Conservation (phyloP, 73 alveolate species). For the Symbiodinium natans region DNA sequence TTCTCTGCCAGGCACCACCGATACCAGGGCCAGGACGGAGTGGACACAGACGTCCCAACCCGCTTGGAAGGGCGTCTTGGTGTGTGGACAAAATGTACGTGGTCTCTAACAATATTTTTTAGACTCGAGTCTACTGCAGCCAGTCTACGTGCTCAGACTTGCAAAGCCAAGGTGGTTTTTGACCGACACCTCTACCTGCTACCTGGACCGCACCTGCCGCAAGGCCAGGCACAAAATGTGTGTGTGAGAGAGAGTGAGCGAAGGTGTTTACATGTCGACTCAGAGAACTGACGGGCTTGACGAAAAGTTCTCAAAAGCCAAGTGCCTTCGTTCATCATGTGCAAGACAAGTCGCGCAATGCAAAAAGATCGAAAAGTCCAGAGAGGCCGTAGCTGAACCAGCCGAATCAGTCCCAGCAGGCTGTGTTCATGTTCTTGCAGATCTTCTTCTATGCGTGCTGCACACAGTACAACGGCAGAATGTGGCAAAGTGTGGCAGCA, state of each 20-base stretch:
- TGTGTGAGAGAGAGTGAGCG: not conserved
- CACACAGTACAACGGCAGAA: not conserved
- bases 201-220: conserved; percentile 22
- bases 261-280: no score
- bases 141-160: no score
- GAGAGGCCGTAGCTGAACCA: no score
- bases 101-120: no score
- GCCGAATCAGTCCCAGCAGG: no score
- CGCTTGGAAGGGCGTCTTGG: conserved; percentile 2
- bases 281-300: no score
- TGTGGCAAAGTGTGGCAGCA: not conserved
- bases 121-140: no score
- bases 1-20: conserved; percentile 34
- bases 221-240: not conserved
- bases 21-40: conserved; percentile 24
- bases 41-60: conserved; percentile 10
- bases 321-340: no score
- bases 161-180: conserved; percentile 28
- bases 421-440: conserved; percentile 22
- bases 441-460: not conserved
- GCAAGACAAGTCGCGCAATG: no score
- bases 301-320: no score
- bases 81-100: no score
- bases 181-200: conserved; percentile 17
- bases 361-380: no score